Conservation (phyloP, 2,329 filamentous ascomycete species). For the Cladosporium sp. region DNA sequence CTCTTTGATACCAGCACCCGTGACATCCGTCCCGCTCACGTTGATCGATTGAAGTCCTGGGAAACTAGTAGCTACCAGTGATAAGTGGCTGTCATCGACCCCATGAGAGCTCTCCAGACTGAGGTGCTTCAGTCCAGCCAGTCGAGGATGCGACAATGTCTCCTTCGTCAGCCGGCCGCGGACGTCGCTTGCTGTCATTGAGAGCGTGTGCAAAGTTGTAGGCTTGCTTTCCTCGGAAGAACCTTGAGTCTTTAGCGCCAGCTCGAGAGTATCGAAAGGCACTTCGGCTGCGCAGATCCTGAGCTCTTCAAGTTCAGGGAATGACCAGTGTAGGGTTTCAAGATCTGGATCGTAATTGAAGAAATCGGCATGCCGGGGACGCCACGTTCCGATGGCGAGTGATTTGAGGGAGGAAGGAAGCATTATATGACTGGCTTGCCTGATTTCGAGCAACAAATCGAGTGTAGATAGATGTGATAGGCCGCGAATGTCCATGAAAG, state of each 20-base stretch:
- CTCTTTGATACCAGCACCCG: constrained; percentile 39
- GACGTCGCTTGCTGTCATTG: not conserved
- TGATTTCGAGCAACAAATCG: not conserved
- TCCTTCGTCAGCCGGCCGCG: not conserved
- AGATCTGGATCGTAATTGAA: not conserved
- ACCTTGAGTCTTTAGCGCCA: not conserved
- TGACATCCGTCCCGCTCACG: constrained; percentile 35
- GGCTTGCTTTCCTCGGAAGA: not conserved
- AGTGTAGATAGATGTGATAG: not conserved
- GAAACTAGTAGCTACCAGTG: constrained; percentile 22
- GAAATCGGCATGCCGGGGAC: not conserved
- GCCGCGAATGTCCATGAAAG: not conserved
- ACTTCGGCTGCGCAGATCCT: not conserved
- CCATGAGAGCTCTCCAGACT: constrained; percentile 1
- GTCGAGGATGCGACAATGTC: constrained; percentile 4
- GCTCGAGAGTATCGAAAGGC: not conserved
- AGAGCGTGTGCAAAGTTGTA: not conserved
- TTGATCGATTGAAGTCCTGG: constrained; percentile 29
- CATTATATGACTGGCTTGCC: not conserved
- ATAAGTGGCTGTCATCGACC: constrained; percentile 31
- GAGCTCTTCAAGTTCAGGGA: not conserved
- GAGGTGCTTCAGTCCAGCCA: constrained; percentile 1
- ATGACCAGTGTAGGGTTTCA: not conserved
- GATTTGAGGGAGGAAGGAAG: not conserved
- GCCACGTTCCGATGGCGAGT: not conserved